Evolutionary conservation across 805 yeast genomes (phyloP), one percentile per base, ranked within the genome.

Genomic region (Candida sithepensis): DNA sequence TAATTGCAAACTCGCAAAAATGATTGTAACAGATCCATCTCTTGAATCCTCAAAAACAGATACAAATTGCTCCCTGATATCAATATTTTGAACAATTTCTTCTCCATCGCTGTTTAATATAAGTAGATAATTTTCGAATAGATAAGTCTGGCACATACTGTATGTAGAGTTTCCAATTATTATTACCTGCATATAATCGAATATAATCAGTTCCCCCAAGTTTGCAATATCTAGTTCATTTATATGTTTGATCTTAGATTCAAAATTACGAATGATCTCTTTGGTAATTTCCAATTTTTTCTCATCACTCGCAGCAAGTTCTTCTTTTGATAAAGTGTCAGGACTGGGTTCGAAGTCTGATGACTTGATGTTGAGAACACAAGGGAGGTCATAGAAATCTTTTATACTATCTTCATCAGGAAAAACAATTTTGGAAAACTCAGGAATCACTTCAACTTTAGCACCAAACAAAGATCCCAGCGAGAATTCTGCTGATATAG

Each of bases 321-420:
- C 55, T 5, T 50, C 52, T 22, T 54, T 56, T 16, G 58, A 43
- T 3, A 51, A 51, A 5, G 50, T 45, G 10, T 49, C 46, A 4
- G 62, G 53, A 1, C 57, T 43, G 1, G 58, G 55, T 42, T 64
- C 68, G 48, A 58, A 63, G 20, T 57, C 59, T 10, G 56, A 52
- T 3, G 61, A 48, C 18, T 51, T 54, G 20, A 64, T 26, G 42
- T 57, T 60, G 8, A 59, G 13, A 6, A 62, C 60, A 43, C 61
- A 56, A 12, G 57, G 50, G 3, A 64, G 45, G n/a, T 59, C 57
- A 34, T 55, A 51, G 33, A 30, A 49, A 12, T 49, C 50, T 9
- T 57, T 52, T 16, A 54, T 34, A n/a, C 41, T 16, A 16, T 39
- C 37, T 20, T 50, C 53, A 19, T 51, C 47, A 2, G 52, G 43